Evolutionary conservation across 176 grass and related monocot species (phyloP).

Genomic region (Oryza meyeriana): DNA sequence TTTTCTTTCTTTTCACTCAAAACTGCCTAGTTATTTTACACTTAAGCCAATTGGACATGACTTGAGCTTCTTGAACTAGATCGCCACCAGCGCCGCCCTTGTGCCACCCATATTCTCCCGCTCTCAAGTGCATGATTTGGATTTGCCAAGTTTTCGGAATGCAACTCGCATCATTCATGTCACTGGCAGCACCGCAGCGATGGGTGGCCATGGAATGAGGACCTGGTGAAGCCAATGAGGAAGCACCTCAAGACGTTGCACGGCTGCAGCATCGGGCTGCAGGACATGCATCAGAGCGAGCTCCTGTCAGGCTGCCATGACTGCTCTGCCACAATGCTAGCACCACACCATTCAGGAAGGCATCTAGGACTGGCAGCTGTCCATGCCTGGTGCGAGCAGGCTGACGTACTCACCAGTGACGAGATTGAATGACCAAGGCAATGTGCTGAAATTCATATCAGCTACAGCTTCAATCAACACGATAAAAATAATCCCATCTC

Average conservation of each 20-base stretch:
- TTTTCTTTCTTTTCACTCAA: too few species aligned
- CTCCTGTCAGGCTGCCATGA: too few species aligned
- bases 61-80: too few species aligned
- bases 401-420: not conserved
- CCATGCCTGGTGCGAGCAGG: not conserved
- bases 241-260: slow-evolving; percentile 52
- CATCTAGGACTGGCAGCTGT: not conserved
- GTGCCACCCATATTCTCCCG: too few species aligned
- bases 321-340: not conserved
- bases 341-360: not conserved
- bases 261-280: slow-evolving; percentile 41
- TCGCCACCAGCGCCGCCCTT: too few species aligned
- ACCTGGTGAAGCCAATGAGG: slow-evolving; percentile 48
- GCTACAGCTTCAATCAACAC: too few species aligned
- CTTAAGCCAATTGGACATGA: too few species aligned
- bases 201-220: slow-evolving; percentile 39
- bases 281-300: slow-evolving; percentile 25
- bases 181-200: slow-evolving; percentile 28
- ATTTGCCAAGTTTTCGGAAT: slow-evolving; percentile 53
- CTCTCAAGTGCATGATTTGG: too few species aligned
- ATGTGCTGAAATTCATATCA: not conserved
- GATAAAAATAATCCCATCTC: too few species aligned
- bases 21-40: too few species aligned
- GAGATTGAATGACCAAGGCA: not conserved
- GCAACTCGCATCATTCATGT: slow-evolving; percentile 75